Base-by-base conservation (phyloP, 495 filamentous ascomycete genomes). In the Tirmania nivea region DNA sequence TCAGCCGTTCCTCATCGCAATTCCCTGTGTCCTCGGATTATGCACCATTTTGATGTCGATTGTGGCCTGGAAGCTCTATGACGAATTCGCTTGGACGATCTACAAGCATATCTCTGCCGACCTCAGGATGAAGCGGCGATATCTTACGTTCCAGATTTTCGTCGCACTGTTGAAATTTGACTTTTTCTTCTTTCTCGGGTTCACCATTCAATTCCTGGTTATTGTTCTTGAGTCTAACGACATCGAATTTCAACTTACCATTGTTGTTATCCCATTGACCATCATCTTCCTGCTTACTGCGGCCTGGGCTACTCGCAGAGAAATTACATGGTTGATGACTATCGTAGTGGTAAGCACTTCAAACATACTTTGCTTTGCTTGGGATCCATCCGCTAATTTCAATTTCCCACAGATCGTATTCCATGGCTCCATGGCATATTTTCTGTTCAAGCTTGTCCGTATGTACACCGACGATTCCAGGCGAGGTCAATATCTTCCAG, bases 171-270 rank as follows among this genome's bases (percentile, higher is more conserved):
- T 97, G 52, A 97, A 97, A 67, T 97, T 97, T 67, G 90, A 97
- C 69, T 96, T 97, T 68, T 97, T 97, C 76, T 94, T 97, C 75
- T 97, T 97, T 76, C 78, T 97, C 51, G 90, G 87, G 12, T 97
- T 97, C 63, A 95, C 88, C 7, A 81, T 97, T 37, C 90, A 97
- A 64, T 96, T 97, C 68, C 72, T 97, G 34, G 90, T 96, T 57
- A 80, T 97, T 54, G 87, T 96, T 39, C 79, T 76, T 36, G 69
- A 75, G 56, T 75, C 73, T 34, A 71, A 71, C 34, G 73, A 81
- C 59, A 68, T 74, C 61, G 90, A 97, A 65, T 85, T 92, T 62
- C 80, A 73, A 48, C 74, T 96, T 54, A 96, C 92, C 6, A 75
- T 89, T 45, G 83, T 79, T 58, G 90, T 87, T 19, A 80, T 97